These are phyloP conservation scores for Cymodocea nodosa DNA, from an alignment of 116 monocot species.

Conservation along the genomic window DNA sequence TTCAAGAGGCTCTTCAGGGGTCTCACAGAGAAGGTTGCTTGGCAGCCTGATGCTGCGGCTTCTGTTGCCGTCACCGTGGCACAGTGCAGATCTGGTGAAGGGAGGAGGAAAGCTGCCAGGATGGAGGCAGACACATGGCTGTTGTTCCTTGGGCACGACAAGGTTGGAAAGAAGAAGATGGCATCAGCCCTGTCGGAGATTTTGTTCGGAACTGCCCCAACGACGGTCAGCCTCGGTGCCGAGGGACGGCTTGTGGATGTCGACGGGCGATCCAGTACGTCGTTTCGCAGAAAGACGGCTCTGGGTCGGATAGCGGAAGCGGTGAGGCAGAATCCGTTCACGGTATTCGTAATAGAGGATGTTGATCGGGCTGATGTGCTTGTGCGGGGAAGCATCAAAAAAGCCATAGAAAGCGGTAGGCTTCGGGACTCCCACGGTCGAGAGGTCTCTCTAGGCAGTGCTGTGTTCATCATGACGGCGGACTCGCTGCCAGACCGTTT, in stretches of 20 bases:
- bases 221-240: conserved; percentile 18
- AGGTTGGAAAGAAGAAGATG: conserved; percentile 68
- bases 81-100: conserved; percentile 41
- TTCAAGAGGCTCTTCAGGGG: conserved; percentile 69
- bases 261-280: conserved; percentile 10
- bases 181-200: conserved; percentile 50
- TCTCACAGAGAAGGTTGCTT: conserved; percentile 58
- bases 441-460: conserved; percentile 47
- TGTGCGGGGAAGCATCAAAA: conserved; percentile 26
- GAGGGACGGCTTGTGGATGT: neutral
- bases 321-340: conserved; percentile 39
- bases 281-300: conserved; percentile 28
- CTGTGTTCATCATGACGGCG: conserved; percentile 39
- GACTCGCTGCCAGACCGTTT: conserved; percentile 23
- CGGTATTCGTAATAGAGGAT: conserved; percentile 44
- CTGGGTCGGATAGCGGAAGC: conserved; percentile 44
- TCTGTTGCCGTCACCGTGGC: conserved; percentile 36
- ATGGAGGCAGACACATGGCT: conserved; percentile 65
- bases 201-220: conserved; percentile 16
- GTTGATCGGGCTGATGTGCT: conserved; percentile 35
- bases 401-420: conserved; percentile 46
- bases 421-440: conserved; percentile 52
- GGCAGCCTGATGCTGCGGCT: conserved; percentile 81
- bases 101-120: conserved; percentile 17
- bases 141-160: conserved; percentile 62